A percentile compares a stretch with the other conserved stretches of the same genome.
Conservation (phyloP, 2,329 filamentous ascomycete species). For the Fusarium verrucosum region DNA sequence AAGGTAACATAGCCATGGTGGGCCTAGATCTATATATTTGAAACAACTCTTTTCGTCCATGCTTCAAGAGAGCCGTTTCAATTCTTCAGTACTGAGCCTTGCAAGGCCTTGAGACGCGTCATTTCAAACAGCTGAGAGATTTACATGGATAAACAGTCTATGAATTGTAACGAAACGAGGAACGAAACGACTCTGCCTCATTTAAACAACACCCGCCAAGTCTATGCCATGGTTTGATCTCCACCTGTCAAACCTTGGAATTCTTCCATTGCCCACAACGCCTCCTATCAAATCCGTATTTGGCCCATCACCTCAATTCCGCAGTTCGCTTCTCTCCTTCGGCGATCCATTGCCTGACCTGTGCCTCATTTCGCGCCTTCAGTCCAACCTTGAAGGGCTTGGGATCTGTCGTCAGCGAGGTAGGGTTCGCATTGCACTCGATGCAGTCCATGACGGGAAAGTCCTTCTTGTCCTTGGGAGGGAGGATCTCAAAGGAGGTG, state of each 20-base stretch:
- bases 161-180: slow-evolving; percentile 13
- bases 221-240: not conserved
- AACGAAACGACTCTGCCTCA: slow-evolving; percentile 22
- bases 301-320: slow-evolving; percentile 41
- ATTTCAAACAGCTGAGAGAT: not conserved
- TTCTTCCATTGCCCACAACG: slow-evolving; percentile 14
- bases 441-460: slow-evolving; percentile 64
- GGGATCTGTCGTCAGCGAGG: slow-evolving; percentile 68
- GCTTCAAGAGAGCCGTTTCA: slow-evolving; percentile 14
- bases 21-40: slow-evolving; percentile 6
- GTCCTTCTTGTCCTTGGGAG: slow-evolving; percentile 57
- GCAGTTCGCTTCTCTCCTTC: slow-evolving; percentile 62
- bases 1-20: slow-evolving; percentile 19
- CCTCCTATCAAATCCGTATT: slow-evolving; percentile 11
- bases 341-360: slow-evolving; percentile 61
- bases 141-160: not conserved
- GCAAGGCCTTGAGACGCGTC: not conserved
- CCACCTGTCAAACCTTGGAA: slow-evolving; percentile 17
- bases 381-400: slow-evolving; percentile 65
- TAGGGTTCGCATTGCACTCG: slow-evolving; percentile 65
- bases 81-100: not conserved
- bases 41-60: slow-evolving; percentile 6
- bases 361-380: slow-evolving; percentile 56
- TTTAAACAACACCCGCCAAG: slow-evolving; percentile 8
- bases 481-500: slow-evolving; percentile 64